phyloP scores from a whole-genome alignment of 2,329 filamentous ascomycete genomes.

The Neobulgaria alba region DNA sequence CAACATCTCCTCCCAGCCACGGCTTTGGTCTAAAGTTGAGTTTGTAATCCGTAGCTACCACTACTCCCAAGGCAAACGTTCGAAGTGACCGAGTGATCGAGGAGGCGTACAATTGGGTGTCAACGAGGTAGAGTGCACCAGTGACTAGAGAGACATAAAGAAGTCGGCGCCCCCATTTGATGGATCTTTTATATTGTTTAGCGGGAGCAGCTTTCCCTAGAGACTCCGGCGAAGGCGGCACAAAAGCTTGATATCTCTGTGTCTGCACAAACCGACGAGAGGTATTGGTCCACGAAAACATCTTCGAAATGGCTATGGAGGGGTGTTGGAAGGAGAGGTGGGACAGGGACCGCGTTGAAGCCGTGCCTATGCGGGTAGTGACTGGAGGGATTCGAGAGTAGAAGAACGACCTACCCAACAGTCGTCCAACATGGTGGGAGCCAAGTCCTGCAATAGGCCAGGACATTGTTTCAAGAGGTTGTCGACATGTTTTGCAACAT shows the following conservation, averaged over 20 bases:
- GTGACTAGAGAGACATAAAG: conserved; percentile 50
- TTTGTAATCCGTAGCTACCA: conserved; percentile 90
- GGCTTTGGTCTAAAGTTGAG: conserved; percentile 85
- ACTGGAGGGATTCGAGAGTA: no score
- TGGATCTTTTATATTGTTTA: conserved; percentile 60
- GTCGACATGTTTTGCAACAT: no score
- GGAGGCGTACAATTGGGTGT: conserved; percentile 69
- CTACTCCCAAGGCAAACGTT: conserved; percentile 70
- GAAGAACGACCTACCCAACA: no score
- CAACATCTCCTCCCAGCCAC: conserved; percentile 61
- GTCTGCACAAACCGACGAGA: conserved; percentile 22
- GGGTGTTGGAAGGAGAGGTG: no score
- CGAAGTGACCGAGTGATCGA: conserved; percentile 69
- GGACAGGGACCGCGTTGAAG: no score
- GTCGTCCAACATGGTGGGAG: no score
- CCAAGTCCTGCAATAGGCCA: no score
- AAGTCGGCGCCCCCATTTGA: conserved; percentile 71
- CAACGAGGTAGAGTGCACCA: conserved; percentile 57
- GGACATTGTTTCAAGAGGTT: no score
- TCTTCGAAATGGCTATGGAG: neutral
- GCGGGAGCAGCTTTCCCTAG: conserved; percentile 64
- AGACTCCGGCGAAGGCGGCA: conserved; percentile 69
- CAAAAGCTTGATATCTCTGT: conserved; percentile 52
- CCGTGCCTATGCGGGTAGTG: no score
- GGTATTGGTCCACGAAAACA: neutral